These are phyloP conservation scores for Aaosphaeria arxii DNA, from an alignment of 2,329 filamentous ascomycete genomes.

Conservation along the genomic window DNA sequence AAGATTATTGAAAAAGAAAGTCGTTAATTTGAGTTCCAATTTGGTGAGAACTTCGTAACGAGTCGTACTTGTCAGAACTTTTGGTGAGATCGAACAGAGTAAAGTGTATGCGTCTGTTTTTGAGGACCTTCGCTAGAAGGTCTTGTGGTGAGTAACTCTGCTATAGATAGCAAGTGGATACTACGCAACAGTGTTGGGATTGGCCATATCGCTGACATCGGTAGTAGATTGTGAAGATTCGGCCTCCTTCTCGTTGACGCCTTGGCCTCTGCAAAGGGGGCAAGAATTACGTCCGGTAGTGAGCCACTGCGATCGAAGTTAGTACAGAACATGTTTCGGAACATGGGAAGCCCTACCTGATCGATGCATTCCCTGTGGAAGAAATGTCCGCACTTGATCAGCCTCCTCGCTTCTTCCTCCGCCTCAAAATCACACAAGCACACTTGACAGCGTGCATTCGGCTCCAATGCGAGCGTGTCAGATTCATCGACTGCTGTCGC, in stretches of 20 bases:
- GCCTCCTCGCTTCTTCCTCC: slow-evolving; percentile 58
- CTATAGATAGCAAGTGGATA: too few relatives aligned
- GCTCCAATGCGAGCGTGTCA: slow-evolving; percentile 23
- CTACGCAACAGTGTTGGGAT: background rate
- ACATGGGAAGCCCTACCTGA: slow-evolving; percentile 50
- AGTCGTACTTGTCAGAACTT: background rate
- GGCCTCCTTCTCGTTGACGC: slow-evolving; percentile 50
- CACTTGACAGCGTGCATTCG: slow-evolving; percentile 59
- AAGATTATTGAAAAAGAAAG: too few relatives aligned
- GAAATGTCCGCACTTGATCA: slow-evolving; percentile 63
- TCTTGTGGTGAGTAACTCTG: too few relatives aligned
- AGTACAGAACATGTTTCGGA: slow-evolving; percentile 2
- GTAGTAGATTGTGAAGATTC: background rate
- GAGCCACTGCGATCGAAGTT: slow-evolving; percentile 54
- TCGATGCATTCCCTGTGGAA: slow-evolving; percentile 70
- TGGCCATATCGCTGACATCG: background rate
- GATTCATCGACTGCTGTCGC: slow-evolving; percentile 46
- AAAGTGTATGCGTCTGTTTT: background rate
- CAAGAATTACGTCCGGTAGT: slow-evolving; percentile 65
- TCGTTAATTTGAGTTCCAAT: too few relatives aligned
- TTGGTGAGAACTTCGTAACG: background rate
- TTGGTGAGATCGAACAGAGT: background rate
- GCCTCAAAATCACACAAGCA: slow-evolving; percentile 65
- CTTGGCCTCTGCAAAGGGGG: slow-evolving; percentile 59
- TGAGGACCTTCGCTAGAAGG: too few relatives aligned